A percentile compares a stretch with the other conserved stretches of the same genome.
Evolutionary conservation across 495 filamentous ascomycete genomes (phyloP).

Genomic region (Glutinoglossum americanum): DNA sequence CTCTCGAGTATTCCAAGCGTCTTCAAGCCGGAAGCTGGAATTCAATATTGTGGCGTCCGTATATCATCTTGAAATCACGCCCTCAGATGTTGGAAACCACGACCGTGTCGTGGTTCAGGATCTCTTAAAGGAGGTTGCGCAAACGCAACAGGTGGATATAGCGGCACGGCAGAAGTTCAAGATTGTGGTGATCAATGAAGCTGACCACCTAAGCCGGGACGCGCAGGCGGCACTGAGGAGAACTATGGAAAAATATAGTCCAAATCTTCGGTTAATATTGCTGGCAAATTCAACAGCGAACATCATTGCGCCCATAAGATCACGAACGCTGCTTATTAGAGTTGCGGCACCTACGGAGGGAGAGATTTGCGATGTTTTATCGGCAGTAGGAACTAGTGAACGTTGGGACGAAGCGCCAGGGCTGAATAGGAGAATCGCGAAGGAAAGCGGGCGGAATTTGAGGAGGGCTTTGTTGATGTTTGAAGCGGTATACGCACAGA

Average conservation of each 20-base stretch:
- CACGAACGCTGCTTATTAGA: conserved; percentile 68
- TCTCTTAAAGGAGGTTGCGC: conserved; percentile 88
- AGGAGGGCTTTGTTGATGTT: conserved; percentile 82
- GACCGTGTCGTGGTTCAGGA: conserved; percentile 92
- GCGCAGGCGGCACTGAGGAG: conserved; percentile 85
- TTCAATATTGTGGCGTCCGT: conserved; percentile 94
- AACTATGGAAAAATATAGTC: conserved; percentile 98
- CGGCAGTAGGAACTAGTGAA: conserved; percentile 52
- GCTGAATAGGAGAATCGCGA: conserved; percentile 64
- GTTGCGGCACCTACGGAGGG: conserved; percentile 73
- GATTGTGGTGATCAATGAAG: conserved; percentile 97
- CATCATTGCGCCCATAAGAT: conserved; percentile 91
- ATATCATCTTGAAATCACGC: conserved; percentile 96
- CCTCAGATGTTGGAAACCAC: conserved; percentile 89
- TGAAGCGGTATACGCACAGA: conserved; percentile 89
- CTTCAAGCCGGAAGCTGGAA: conserved; percentile 85
- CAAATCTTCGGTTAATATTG: conserved; percentile 76
- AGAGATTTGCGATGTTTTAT: conserved; percentile 64
- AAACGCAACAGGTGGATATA: conserved; percentile 93
- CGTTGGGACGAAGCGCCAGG: conserved; percentile 46
- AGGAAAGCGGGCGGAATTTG: conserved; percentile 81
- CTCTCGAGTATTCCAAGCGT: conserved; percentile 85
- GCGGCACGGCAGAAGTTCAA: conserved; percentile 82
- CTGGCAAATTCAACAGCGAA: conserved; percentile 88
- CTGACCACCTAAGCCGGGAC: conserved; percentile 85